Base-by-base conservation (phyloP, 345 rosid species). In the Citrus mangshanensis region DNA sequence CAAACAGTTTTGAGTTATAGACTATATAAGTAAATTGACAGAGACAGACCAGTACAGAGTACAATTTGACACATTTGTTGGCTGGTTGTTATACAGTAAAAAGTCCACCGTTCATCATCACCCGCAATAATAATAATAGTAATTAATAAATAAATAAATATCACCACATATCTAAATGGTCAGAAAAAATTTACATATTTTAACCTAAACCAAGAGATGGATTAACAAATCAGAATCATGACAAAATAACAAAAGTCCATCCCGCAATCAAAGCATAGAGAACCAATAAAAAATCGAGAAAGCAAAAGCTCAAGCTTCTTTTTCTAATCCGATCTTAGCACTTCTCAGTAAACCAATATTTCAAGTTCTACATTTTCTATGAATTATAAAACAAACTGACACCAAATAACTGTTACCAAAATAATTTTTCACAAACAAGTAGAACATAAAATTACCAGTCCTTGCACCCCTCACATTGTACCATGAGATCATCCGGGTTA, bases 401-500 rank as follows among this genome's bases (percentile, higher is more conserved):
- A 58, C 64, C 30, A 35, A 27, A 19, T 28, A 59, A 60, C 14
- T 22, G 18, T 42, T 38, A n/a, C 18, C 27, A 56, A 67, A 70
- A 42, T n/a, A 42, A 68, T 61, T 16, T 32, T 59, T 28, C 40
- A 37, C 5, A 69, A 71, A 66, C 49, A 38, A 49, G 69, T 16
- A 58, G 28, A 68, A n/a, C 73, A 67, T 40, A 74, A 32, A 64
- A 81, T 68, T 95, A 95, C 96, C 98, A 95, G 89, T 93, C 97
- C 78, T 87, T 95, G 90, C 98, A 95, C 9, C 92, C 93, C 77
- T 93, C 97, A 40, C 98, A 95, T 62, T 92, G 97, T 79, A 93
- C 98, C 98, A 93, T 93, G 34, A 95, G 92, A 78, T 89, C 91
- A 85, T 93, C 98, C 6, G 97, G 97, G 80, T 95, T 93, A 85